Percentiles rank a stretch among this genome's conserved stretches.
These are phyloP conservation scores for Cystobasidium tubakii DNA, from an alignment of 768 basidiomycete species.

Conservation along the genomic window DNA sequence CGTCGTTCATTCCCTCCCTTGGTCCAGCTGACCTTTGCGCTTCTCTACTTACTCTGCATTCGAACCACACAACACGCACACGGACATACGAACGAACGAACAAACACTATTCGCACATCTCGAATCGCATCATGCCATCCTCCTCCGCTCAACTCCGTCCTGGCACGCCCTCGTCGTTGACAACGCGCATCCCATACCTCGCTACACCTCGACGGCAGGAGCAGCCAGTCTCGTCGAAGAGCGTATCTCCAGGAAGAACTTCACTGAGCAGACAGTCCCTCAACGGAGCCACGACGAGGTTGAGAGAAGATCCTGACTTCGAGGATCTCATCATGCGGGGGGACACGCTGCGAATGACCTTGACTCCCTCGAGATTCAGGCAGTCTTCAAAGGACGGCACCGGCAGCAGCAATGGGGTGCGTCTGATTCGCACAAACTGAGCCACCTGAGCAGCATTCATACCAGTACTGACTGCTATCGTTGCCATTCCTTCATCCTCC, in stretches of 20 bases:
- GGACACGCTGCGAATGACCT: conserved; percentile 16
- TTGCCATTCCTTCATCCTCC: neutral
- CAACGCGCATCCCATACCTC: neutral
- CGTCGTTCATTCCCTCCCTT: neutral
- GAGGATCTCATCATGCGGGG: neutral
- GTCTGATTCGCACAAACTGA: neutral
- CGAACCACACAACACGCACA: neutral
- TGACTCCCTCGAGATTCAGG: conserved; percentile 11
- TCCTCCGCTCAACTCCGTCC: neutral
- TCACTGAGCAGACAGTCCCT: neutral
- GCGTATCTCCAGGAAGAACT: neutral
- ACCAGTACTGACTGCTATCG: neutral
- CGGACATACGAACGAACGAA: no score
- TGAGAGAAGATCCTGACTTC: conserved; percentile 9
- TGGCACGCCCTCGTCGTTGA: conserved; percentile 8
- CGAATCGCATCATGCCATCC: no score
- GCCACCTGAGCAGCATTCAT: neutral
- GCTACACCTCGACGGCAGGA: neutral
- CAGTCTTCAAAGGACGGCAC: neutral
- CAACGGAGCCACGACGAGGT: neutral
- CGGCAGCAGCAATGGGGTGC: neutral
- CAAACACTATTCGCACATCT: no score
- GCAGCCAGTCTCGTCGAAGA: neutral
- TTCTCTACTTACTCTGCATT: no score
- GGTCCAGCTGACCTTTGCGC: no score